These are phyloP conservation scores for Pseudocercospora crystallina DNA, from an alignment of 2,329 filamentous ascomycete species.

Conservation along the genomic window DNA sequence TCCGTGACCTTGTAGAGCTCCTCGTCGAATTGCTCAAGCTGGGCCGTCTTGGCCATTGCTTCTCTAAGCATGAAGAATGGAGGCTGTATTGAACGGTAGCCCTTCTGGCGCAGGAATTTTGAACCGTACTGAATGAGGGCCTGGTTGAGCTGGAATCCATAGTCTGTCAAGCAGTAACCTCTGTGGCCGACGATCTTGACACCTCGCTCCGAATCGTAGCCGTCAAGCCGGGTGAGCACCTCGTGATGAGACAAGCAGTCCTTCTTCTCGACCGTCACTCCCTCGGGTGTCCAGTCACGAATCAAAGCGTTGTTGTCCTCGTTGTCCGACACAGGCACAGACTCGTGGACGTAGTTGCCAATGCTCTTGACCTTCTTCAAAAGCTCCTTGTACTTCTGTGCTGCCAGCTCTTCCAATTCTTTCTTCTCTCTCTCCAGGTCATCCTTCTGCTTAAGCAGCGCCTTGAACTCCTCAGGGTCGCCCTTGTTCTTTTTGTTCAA, in stretches of 20 bases:
- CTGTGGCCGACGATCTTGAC: conserved; percentile 93
- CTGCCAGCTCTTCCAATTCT: conserved; percentile 69
- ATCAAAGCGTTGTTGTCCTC: conserved; percentile 80
- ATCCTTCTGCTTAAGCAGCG: conserved; percentile 75
- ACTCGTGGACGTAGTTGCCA: conserved; percentile 88
- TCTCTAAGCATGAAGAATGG: conserved; percentile 94
- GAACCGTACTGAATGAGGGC: conserved; percentile 94
- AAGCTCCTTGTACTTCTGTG: conserved; percentile 71
- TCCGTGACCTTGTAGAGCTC: conserved; percentile 94
- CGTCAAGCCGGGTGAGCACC: conserved; percentile 81
- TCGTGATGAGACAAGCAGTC: conserved; percentile 89
- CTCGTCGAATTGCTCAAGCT: conserved; percentile 95
- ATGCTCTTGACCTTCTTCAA: conserved; percentile 79
- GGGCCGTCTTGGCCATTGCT: conserved; percentile 96
- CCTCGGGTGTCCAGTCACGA: conserved; percentile 78
- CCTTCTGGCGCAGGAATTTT: conserved; percentile 79
- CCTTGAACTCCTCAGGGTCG: conserved; percentile 75
- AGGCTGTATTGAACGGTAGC: conserved; percentile 61
- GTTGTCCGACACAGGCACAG: conserved; percentile 78
- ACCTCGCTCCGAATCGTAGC: conserved; percentile 89
- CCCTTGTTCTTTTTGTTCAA: conserved; percentile 94
- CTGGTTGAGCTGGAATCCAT: conserved; percentile 88
- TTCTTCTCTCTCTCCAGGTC: conserved; percentile 81
- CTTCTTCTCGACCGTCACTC: conserved; percentile 70
- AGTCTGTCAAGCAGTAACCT: conserved; percentile 87